Evolutionary conservation across 805 yeast species (phyloP), one percentile per base, ranked within the genome.

Genomic region (Nematodospora valgi): DNA sequence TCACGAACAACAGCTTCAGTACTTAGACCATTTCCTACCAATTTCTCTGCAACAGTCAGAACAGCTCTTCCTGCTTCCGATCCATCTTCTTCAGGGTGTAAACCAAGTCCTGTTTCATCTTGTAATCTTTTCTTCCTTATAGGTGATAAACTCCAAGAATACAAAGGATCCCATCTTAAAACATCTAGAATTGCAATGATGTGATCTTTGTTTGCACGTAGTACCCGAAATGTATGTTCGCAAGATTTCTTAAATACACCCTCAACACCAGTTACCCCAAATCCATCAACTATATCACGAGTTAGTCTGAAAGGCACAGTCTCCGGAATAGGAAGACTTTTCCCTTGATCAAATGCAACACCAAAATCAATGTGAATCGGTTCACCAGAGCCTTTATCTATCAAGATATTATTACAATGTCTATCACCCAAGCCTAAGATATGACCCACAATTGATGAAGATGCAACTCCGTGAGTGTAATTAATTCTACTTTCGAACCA

Each of bases 361-460:
- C 98, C 99, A 12, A 93, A 63, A 57, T 93, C 99, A 46, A 93
- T 94, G 54, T 94, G 98, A 17, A 93, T 80, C 0, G 96, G 95
- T 48, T 89, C 96, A 0, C 98, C 98, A 0, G 86, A 72, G n/a
- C 56, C 51, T 32, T 70, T 68, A 55, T 93, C 97, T n/a, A 93
- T 52, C 30, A 93, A 58, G 24, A 93, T 82, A 54, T 93, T 93
- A 55, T 88, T 88, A 54, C 95, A 77, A 58, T 93, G 99, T 19
- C 99, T 68, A 56, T 93, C 99, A 5, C 99, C 99, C 5, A 93
- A 68, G 0, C 99, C 99, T 27, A 93, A 63, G 10, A 93, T 68
- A 56, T 86, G 72, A 0, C 98, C 98, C 15, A 88, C 81, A 31
- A 94, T 82, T 1, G 97, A 88, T 2, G 83, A 74, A 0, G 87